Evolutionary conservation across 495 filamentous ascomycete species (phyloP), one percentile per base, ranked within the genome.

Genomic region (Lichenothelia convexa): DNA sequence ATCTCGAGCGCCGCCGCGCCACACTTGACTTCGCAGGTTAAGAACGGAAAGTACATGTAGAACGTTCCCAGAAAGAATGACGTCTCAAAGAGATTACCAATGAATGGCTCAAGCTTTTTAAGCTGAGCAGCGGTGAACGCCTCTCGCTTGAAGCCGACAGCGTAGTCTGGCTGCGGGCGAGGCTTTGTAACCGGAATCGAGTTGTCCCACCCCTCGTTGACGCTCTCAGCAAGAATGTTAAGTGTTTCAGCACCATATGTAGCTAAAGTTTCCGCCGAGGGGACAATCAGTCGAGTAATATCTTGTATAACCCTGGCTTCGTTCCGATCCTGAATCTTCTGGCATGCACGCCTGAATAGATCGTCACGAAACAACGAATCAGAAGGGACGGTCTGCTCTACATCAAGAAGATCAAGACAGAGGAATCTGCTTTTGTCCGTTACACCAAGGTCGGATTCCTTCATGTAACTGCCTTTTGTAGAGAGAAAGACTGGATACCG

Each of bases 171-270:
- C 43, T 67, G 55, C 32, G 58, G 58, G 26, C 49, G 49, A 30
- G 54, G 38, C 16, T 44, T 45, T 12, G 53, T 39, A 0, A 63
- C 30, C 4, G 54, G 43, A 29, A 57, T 45, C 5, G 45, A 51
- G 31, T 47, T 58, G 35, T 48, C 51, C 60, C 56, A 68, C 29
- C 43, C 48, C 49, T 63, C 56, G 43, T 65, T 62, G 29, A 59
- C 47, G 38, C 53, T 59, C 42, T 67, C 59, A 11, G 45, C 47
- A 2, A 65, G 41, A 41, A 17, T 3, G 17, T 55, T 32, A 13
- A 62, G 53, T 47, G 49, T 8, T 15, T 12, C 45, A 20, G 46
- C 44, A 15, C 39, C 23, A 22, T 18, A 38, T 15, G 12, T 30
- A 40, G 39, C 39, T 1, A 40, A 18, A 11, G 7, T 24, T 31